Conservation (phyloP, 352 stramenopile genomes). For the Phytophthora tubulina region DNA sequence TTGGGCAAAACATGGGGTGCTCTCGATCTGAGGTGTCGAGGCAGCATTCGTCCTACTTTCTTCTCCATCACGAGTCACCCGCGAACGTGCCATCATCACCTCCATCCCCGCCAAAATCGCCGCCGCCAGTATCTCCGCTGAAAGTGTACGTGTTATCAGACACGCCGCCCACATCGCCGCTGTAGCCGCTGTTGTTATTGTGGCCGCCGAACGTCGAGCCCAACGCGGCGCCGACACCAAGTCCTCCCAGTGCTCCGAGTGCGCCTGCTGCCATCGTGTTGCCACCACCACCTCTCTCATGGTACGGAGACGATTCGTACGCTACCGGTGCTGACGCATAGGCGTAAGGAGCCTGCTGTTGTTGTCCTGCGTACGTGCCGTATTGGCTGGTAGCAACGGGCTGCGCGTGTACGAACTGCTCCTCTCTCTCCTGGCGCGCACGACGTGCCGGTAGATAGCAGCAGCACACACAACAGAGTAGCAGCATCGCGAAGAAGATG, state of each 20-base stretch:
- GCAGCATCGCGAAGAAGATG: slow-evolving; percentile 54
- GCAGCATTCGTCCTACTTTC: slow-evolving; percentile 6
- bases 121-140: slow-evolving; percentile 61
- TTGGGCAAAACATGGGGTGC: background rate
- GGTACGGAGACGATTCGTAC: slow-evolving; percentile 38
- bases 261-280: slow-evolving; percentile 51
- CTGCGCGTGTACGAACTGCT: slow-evolving; percentile 49
- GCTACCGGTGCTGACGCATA: slow-evolving; percentile 58
- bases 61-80: slow-evolving; percentile 55
- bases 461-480: slow-evolving; percentile 67
- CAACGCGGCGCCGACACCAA: slow-evolving; percentile 59
- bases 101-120: slow-evolving; percentile 42
- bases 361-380: slow-evolving; percentile 47
- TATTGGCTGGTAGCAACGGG: slow-evolving; percentile 51
- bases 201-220: slow-evolving; percentile 54
- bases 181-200: slow-evolving; percentile 41
- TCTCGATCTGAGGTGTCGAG: background rate
- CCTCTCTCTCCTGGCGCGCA: slow-evolving; percentile 38
- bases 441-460: slow-evolving; percentile 50
- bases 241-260: slow-evolving; percentile 54
- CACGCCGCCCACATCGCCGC: slow-evolving; percentile 48
- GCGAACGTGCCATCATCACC: slow-evolving; percentile 55
- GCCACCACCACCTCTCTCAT: slow-evolving; percentile 19
- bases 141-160: slow-evolving; percentile 58
- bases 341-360: slow-evolving; percentile 51